Conservation (phyloP, 2,329 filamentous ascomycete species). For the Remersonia thermophila region DNA sequence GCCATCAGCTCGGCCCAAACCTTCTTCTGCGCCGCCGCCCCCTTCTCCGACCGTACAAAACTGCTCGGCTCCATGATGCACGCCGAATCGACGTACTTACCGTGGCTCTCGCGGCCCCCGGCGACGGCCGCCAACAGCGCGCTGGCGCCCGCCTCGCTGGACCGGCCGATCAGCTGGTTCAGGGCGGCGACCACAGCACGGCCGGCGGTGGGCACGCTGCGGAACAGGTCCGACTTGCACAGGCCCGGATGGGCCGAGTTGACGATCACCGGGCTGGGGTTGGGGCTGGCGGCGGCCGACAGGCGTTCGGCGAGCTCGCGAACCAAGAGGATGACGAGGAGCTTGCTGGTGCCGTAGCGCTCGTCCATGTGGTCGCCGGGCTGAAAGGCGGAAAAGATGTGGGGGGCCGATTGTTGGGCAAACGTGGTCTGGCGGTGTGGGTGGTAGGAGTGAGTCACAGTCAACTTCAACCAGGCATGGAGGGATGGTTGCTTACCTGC, state of each 20-base stretch:
- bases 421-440: constrained; percentile 21
- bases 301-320: constrained; percentile 23
- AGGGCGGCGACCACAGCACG: neutral
- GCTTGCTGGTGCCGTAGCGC: constrained; percentile 16
- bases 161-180: constrained; percentile 3
- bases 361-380: constrained; percentile 16
- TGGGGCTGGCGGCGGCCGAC: constrained; percentile 13
- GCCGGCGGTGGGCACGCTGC: neutral
- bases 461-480: neutral
- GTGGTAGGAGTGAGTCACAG: constrained; percentile 8
- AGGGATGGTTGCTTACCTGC: constrained; percentile 13
- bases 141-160: constrained; percentile 10
- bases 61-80: constrained; percentile 18
- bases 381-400: constrained; percentile 21
- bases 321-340: constrained; percentile 8
- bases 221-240: constrained; percentile 17
- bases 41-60: constrained; percentile 27
- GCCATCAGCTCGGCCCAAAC: constrained; percentile 31
- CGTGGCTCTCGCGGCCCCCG: constrained; percentile 24
- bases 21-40: constrained; percentile 23
- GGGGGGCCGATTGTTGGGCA: constrained; percentile 19
- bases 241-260: constrained; percentile 22
- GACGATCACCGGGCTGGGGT: constrained; percentile 25
- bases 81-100: constrained; percentile 28
- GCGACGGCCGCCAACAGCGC: constrained; percentile 18